Percentiles rank a stretch among this genome's conserved stretches.
Conservation (phyloP, 331 rosid species). For the Erythrophleum ivorense region DNA sequence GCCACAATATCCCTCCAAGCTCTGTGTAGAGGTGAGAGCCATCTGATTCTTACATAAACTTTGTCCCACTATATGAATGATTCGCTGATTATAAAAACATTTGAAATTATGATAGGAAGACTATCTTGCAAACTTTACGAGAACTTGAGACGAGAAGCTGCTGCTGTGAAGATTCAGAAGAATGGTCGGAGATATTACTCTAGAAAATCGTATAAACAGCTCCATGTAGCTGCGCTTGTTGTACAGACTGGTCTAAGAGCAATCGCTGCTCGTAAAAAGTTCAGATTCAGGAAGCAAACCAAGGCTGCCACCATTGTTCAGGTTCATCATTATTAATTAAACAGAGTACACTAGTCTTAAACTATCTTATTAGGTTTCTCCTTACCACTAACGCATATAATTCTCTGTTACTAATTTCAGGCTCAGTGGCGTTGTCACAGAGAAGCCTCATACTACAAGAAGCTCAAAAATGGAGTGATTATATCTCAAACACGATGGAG, state of each 20-base stretch:
- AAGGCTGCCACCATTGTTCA: conserved; percentile 76
- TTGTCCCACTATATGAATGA: too few relatives aligned
- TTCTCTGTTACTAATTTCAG: conserved; percentile 51
- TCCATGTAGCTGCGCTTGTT: conserved; percentile 64
- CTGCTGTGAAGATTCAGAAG: conserved; percentile 82
- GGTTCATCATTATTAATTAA: too few relatives aligned
- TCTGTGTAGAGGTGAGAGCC: conserved; percentile 76
- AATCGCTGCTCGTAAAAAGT: conserved; percentile 73
- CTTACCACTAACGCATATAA: too few relatives aligned
- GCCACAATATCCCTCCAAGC: conserved; percentile 74
- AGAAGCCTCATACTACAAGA: conserved; percentile 68
- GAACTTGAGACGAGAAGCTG: conserved; percentile 65
- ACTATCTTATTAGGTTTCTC: conserved; percentile 30
- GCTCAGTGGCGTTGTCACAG: conserved; percentile 83
- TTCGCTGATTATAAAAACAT: too few relatives aligned
- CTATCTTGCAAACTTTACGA: conserved; percentile 75
- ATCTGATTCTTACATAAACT: too few relatives aligned
- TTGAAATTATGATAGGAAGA: conserved; percentile 54
- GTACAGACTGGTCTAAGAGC: conserved; percentile 89
- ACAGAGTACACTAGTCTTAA: conserved; percentile 35
- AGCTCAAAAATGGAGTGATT: conserved; percentile 77
- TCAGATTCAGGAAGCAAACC: conserved; percentile 64
- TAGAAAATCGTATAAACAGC: conserved; percentile 58
- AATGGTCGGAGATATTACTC: conserved; percentile 61
- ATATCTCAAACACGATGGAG: conserved; percentile 80